Evolutionary conservation across 2,329 filamentous ascomycete species (phyloP), one percentile per base, ranked within the genome.

Genomic region (Fusarium sp.): DNA sequence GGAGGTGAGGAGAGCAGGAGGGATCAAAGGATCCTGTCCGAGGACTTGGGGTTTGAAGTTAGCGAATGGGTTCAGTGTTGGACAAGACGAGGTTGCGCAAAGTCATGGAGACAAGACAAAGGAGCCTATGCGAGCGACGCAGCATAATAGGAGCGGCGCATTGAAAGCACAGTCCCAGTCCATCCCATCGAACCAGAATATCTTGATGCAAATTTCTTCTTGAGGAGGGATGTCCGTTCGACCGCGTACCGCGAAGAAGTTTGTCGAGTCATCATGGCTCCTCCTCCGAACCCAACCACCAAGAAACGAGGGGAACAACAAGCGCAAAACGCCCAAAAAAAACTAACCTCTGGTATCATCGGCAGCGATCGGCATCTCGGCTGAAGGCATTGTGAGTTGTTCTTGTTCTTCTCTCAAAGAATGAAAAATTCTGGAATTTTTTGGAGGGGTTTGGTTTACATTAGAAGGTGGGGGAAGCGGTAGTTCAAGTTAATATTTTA

Each of bases 11-110:
- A 98, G 90, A 76, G 93, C 92, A 49, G 96, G 96, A 56, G 94
- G 92, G 82, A 98, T 96, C 81, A 98, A 87, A 80, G 96, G 94
- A 84, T 98, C 95, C 88, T 98, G 96, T 77, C 95, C 95, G 81
- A 97, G 87, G 84, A 98, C 96, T 98, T 68, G n/a, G 20, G 9
- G 20, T 10, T 29, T 29, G 17, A 24, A 20, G 74, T 81, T 66
- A 80, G 76, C 62, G 29, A 44, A 40, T 29, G 11, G 9, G 24
- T 46, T 22, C 44, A 44, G 27, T 16, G 31, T 65, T 35, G 9
- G 14, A 20, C 57, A 38, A 24, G 53, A 51, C 1, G 24, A 29
- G 10, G 46, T 51, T 51, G 46, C 24, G 46, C 46, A n/a, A 29
- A 7, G 46, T 51, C 46, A 6, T 35, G 29, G 49, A 35, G 17